A percentile compares a stretch with the other conserved stretches of the same genome.
Conservation (phyloP, 2,329 filamentous ascomycete species). For the Monilinia aucupariae region DNA sequence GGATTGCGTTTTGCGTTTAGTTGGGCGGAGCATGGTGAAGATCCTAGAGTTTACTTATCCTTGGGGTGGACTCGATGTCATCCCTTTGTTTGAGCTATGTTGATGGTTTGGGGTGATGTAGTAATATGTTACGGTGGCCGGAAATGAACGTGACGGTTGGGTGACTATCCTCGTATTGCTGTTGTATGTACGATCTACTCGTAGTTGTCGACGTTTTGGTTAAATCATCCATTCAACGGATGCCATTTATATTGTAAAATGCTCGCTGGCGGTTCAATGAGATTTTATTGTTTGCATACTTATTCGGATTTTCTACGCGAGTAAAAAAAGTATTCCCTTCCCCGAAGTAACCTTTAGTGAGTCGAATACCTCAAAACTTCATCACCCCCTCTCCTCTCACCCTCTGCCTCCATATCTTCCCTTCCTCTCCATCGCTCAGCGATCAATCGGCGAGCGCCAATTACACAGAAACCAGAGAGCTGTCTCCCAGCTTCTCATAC, state of each 20-base stretch:
- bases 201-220: background rate
- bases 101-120: background rate
- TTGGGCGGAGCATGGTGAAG: slow-evolving; percentile 12
- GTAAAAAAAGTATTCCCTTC: background rate
- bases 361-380: background rate
- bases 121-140: slow-evolving; percentile 12
- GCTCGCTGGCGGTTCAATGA: background rate
- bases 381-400: background rate
- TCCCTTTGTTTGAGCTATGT: slow-evolving; percentile 5
- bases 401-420: background rate
- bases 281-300: too few species aligned
- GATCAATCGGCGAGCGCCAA: background rate
- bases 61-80: background rate
- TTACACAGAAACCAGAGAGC: background rate
- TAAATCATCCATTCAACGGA: background rate
- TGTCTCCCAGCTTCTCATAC: background rate
- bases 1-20: slow-evolving; percentile 11
- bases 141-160: background rate
- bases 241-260: background rate
- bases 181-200: too few species aligned
- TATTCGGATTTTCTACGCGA: too few species aligned
- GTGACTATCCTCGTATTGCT: too few species aligned
- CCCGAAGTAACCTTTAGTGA: background rate
- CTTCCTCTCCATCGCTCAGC: background rate
- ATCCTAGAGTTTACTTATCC: background rate